Percentiles rank a stretch among this genome's conserved stretches.
Conservation (phyloP, 1,139 yeast genomes). For the Taiozyma onychis region DNA sequence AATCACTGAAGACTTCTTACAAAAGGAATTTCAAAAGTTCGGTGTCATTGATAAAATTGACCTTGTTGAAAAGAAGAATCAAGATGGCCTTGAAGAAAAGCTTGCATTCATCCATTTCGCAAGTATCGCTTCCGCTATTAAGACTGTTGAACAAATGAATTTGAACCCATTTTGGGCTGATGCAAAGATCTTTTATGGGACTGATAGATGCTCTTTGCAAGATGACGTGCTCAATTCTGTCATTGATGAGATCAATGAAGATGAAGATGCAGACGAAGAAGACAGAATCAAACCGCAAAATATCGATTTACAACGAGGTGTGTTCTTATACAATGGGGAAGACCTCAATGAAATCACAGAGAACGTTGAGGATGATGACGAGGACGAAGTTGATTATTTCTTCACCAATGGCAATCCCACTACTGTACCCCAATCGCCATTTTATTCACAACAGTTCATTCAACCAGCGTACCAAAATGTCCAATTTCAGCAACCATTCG, state of each 20-base stretch:
- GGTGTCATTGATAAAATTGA: conserved; percentile 23
- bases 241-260: conserved; percentile 4
- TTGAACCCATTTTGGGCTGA: conserved; percentile 41
- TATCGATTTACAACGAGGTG: background rate
- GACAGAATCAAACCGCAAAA: background rate
- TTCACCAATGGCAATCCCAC: background rate
- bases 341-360: conserved; percentile 2
- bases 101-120: conserved; percentile 81
- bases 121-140: conserved; percentile 76
- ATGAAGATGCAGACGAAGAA: conserved; percentile 4
- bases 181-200: conserved; percentile 63
- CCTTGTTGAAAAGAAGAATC: conserved; percentile 27
- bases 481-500: conserved; percentile 14
- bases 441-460: background rate
- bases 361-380: background rate
- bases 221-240: conserved; percentile 11
- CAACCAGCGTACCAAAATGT: conserved; percentile 1
- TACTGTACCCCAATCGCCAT: background rate
- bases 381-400: background rate
- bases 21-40: conserved; percentile 55
- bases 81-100: conserved; percentile 26
- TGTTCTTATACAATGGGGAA: conserved; percentile 1
- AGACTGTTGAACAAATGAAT: conserved; percentile 62
- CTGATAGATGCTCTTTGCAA: conserved; percentile 54
- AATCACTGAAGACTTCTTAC: conserved; percentile 41